Evolutionary conservation across 768 basidiomycete genomes (phyloP).

Genomic region (Trichaptum fuscoviolaceum): DNA sequence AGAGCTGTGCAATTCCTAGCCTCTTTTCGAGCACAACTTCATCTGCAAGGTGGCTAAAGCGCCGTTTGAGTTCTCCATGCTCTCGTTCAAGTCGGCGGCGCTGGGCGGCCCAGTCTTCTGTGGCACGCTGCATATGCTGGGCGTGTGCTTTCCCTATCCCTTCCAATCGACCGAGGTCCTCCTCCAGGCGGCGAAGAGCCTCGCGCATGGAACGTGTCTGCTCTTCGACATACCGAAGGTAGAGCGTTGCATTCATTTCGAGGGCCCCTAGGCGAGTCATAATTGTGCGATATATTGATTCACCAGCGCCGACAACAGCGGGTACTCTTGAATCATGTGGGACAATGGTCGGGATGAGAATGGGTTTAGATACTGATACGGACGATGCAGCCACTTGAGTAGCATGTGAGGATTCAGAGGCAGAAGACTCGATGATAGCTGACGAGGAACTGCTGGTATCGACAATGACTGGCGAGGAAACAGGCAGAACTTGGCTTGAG

Average conservation of each 20-base stretch:
- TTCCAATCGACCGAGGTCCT: slow-evolving; percentile 74
- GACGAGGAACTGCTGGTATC: background rate
- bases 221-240: slow-evolving; percentile 83
- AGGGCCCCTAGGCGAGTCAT: slow-evolving; percentile 86
- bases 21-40: slow-evolving; percentile 91
- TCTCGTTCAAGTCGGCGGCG: slow-evolving; percentile 63
- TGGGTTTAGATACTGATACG: slow-evolving; percentile 14
- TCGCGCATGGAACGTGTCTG: slow-evolving; percentile 75
- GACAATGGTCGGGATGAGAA: slow-evolving; percentile 9
- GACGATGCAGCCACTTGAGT: slow-evolving; percentile 6
- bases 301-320: slow-evolving; percentile 42
- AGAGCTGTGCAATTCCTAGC: slow-evolving; percentile 82
- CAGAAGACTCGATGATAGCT: background rate
- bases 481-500: background rate
- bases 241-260: slow-evolving; percentile 83
- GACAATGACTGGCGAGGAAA: background rate
- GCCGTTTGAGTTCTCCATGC: slow-evolving; percentile 58
- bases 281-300: slow-evolving; percentile 94
- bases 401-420: slow-evolving; percentile 3
- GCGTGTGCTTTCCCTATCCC: slow-evolving; percentile 68
- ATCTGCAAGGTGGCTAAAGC: slow-evolving; percentile 69
- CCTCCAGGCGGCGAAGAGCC: slow-evolving; percentile 65
- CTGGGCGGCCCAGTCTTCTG: slow-evolving; percentile 67
- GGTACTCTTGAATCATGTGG: slow-evolving; percentile 9
- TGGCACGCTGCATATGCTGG: slow-evolving; percentile 55